Percentiles rank a stretch among this genome's conserved stretches.
Evolutionary conservation across 192 early-diverging fungal species (phyloP).

Genomic region (Backusella parvicylindrica): DNA sequence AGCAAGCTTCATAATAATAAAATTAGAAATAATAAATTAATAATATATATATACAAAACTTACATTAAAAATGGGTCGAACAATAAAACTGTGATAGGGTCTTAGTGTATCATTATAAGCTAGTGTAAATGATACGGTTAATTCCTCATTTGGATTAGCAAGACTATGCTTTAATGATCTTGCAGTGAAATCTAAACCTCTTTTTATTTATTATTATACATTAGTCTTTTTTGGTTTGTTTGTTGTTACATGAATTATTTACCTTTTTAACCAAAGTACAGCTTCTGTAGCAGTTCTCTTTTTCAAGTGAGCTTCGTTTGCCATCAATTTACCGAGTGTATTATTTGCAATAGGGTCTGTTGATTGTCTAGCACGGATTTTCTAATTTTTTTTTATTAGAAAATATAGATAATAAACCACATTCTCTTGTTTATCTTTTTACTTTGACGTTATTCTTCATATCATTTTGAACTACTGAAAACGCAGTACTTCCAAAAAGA

Average conservation of each 20-base stretch:
- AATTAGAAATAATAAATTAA: not conserved
- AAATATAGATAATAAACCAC: not conserved
- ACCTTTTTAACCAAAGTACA: conserved; percentile 88
- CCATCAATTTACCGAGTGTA: conserved; percentile 82
- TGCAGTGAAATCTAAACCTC: conserved; percentile 72
- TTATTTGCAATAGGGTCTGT: conserved; percentile 55
- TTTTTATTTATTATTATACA: conserved; percentile 12
- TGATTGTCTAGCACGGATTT: conserved; percentile 66
- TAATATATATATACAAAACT: not conserved
- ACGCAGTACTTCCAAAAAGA: conserved; percentile 63
- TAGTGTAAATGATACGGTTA: conserved; percentile 60
- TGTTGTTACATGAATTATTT: conserved; percentile 5
- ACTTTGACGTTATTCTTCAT: conserved; percentile 86
- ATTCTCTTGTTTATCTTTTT: not conserved
- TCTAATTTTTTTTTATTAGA: conserved; percentile 48
- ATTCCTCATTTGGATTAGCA: conserved; percentile 49
- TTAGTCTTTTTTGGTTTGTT: not conserved
- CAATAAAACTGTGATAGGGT: conserved; percentile 60
- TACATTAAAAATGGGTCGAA: conserved; percentile 60
- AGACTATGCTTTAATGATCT: conserved; percentile 56
- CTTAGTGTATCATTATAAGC: conserved; percentile 65
- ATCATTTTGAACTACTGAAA: conserved; percentile 79
- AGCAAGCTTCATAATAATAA: conserved; percentile 46
- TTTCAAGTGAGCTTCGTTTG: conserved; percentile 62
- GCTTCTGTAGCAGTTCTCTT: conserved; percentile 85